Percentiles rank a stretch among this genome's conserved stretches.
These are phyloP conservation scores for Rhizophagus clarus DNA, from an alignment of 192 early-diverging fungal species.

Conservation along the genomic window DNA sequence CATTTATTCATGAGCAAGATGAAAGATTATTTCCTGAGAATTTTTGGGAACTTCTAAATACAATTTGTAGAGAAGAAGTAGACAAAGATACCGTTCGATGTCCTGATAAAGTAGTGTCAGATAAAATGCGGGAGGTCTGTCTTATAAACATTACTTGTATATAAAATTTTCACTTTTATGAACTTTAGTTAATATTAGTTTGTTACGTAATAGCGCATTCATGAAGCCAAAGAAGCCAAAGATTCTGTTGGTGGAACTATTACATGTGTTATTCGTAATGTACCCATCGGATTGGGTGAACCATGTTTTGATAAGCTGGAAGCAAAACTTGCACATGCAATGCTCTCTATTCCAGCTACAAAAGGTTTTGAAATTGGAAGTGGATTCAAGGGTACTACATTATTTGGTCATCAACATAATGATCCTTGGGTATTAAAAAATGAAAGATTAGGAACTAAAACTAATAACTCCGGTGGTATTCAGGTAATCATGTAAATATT, in stretches of 20 bases:
- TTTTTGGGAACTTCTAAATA: constrained; percentile 69
- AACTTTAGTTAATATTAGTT: background rate
- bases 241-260: constrained; percentile 96
- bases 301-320: constrained; percentile 99
- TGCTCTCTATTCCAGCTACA: constrained; percentile 98
- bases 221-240: constrained; percentile 72
- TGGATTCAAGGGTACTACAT: constrained; percentile 85
- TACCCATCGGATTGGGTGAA: constrained; percentile 91
- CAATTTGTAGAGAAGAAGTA: constrained; percentile 70
- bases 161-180: background rate
- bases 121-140: constrained; percentile 78
- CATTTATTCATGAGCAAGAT: constrained; percentile 54
- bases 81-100: constrained; percentile 90
- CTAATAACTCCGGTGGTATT: constrained; percentile 96
- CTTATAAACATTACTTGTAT: background rate
- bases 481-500: constrained; percentile 48
- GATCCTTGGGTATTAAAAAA: constrained; percentile 80
- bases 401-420: constrained; percentile 91
- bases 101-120: constrained; percentile 74
- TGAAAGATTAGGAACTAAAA: constrained; percentile 77
- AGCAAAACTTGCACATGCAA: constrained; percentile 94
- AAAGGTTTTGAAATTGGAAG: constrained; percentile 98
- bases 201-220: constrained; percentile 63
- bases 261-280: constrained; percentile 94
- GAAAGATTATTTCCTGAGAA: constrained; percentile 49